Percentiles rank a stretch among this genome's conserved stretches.
Evolutionary conservation across 164 flowering plant genomes (phyloP).

Genomic region (Aristolochia fimbriata): DNA sequence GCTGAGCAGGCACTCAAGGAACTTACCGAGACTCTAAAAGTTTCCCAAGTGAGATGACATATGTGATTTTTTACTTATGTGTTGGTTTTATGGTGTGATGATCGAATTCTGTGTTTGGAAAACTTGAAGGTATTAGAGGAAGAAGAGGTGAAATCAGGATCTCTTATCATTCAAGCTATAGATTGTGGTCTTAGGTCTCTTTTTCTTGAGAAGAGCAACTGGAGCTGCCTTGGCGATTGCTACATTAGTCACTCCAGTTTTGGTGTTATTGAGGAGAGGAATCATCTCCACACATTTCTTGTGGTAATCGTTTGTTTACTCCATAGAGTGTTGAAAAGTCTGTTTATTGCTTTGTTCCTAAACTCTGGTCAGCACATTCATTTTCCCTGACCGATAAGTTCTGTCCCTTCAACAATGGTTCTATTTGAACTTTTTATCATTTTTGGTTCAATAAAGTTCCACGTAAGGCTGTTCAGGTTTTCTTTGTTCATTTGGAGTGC

Average conservation of each 20-base stretch:
- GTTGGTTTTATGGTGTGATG: too few species aligned
- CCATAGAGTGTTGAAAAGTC: too few species aligned
- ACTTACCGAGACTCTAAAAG: conserved; percentile 1
- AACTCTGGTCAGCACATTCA: too few species aligned
- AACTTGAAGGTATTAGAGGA: conserved; percentile 7
- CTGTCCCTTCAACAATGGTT: too few species aligned
- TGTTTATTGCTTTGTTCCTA: too few species aligned
- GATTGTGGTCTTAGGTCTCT: conserved; percentile 10
- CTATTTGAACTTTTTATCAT: too few species aligned
- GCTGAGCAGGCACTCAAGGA: conserved; percentile 1
- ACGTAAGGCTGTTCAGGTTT: too few species aligned
- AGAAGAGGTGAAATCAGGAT: conserved; percentile 8
- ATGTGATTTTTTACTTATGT: too few species aligned
- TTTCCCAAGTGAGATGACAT: conserved; percentile 2
- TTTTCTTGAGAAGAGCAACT: conserved; percentile 3
- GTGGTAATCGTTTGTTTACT: conserved; percentile 5
- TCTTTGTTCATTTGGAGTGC: too few species aligned
- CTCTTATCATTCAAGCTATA: conserved; percentile 6
- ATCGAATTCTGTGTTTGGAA: background rate
- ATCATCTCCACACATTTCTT: conserved; percentile 4
- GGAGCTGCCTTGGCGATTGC: conserved; percentile 14
- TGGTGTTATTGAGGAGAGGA: conserved; percentile 6
- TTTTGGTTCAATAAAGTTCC: too few species aligned
- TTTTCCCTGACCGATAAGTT: too few species aligned
- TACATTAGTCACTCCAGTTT: conserved; percentile 2